phyloP scores from a whole-genome alignment of 768 basidiomycete species.

The Cystobasidium tubakii region DNA sequence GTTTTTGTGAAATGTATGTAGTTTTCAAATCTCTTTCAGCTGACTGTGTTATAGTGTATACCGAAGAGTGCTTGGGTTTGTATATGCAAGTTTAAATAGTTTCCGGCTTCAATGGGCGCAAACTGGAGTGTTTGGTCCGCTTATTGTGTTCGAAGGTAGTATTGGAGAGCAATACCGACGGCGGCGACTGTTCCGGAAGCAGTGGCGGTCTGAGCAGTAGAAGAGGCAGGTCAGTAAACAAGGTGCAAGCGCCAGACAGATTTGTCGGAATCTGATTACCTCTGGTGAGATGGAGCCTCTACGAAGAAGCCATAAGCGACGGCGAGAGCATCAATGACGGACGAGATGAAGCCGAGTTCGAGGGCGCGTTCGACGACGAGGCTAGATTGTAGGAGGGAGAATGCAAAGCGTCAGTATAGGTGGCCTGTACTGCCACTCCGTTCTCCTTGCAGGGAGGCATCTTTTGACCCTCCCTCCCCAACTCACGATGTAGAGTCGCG shows the following conservation, averaged over 20 bases:
- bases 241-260: too few species aligned
- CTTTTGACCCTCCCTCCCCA: too few species aligned
- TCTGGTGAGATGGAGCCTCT: slow-evolving; percentile 32
- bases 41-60: too few species aligned
- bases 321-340: slow-evolving; percentile 29
- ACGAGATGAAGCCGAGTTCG: slow-evolving; percentile 37
- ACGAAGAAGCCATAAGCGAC: slow-evolving; percentile 34
- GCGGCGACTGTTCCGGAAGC: slow-evolving; percentile 26
- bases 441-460: too few species aligned
- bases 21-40: too few species aligned
- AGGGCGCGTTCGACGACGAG: slow-evolving; percentile 36
- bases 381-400: not conserved
- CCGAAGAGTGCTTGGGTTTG: too few species aligned
- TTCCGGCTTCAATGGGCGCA: too few species aligned
- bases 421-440: too few species aligned
- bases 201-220: slow-evolving; percentile 19
- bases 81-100: too few species aligned
- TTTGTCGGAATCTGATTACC: not conserved
- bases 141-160: slow-evolving; percentile 31
- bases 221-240: not conserved
- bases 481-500: slow-evolving; percentile 25
- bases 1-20: too few species aligned
- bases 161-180: slow-evolving; percentile 28
- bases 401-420: too few species aligned
- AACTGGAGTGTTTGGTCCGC: not conserved